Evolutionary conservation across 2,329 filamentous ascomycete species (phyloP), one percentile per base, ranked within the genome.

Genomic region (Purpureocillium takamizusanense): DNA sequence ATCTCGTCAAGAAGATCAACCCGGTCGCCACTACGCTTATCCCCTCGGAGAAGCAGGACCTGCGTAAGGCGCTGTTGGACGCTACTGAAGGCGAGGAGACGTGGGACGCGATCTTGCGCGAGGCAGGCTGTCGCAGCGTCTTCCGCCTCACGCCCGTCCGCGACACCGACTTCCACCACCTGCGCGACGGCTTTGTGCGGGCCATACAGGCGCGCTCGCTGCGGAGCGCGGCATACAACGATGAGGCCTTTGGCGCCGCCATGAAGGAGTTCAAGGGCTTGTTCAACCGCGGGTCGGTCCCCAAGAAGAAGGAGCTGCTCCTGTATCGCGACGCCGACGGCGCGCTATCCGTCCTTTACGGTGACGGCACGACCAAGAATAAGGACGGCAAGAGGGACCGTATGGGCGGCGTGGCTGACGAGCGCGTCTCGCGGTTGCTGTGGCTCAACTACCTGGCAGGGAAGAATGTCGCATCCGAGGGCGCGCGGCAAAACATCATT

Each of bases 401-500:
- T 7, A 57, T 97, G 49, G 92, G 92, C 2, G 66, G 70, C 0
- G 78, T 97, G 1, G 51, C 61, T 0, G 92, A 97, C 54, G 85
- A 92, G 65, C 70, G 90, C 38, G 69, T 98, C 11, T 83, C 83
- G 40, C 76, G 85, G 41, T 65, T 90, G 42, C 65, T 97, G 16
- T 97, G 90, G 90, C 63, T 95, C 55, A 83, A 89, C 49, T 98
- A 95, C 61, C 67, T 98, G 25, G 86, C 78, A 4, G 92, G 92
- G 1, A 83, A 78, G 57, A 87, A 81, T 51, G 88, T 95, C 9
- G 88, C 88, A 23, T 94, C 86, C 46, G 87, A 95, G 59, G 70
- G 74, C 3, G 86, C 88, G 13, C 74, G 90, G 48, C 71, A 78
- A 61, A 94, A 76, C 49, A 83, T 98, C 36, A 83, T 94, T 4